Evolutionary conservation across 2,329 filamentous ascomycete species (phyloP).

Genomic region (Trichoderma lentiforme): DNA sequence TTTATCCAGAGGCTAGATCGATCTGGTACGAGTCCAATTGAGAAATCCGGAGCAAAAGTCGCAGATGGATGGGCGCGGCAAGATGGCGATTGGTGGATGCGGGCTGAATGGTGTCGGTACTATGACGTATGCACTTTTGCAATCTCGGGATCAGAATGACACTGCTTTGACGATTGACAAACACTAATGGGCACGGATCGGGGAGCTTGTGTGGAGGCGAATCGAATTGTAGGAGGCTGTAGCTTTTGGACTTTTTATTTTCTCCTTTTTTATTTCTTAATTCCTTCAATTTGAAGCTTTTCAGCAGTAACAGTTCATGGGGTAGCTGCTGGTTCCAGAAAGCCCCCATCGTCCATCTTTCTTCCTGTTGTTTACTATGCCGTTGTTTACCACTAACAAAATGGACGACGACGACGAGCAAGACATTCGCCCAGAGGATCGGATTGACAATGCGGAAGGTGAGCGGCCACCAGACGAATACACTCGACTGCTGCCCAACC

Average conservation of each 20-base stretch:
- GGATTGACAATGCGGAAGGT: slow-evolving; percentile 10
- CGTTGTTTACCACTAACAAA: slow-evolving; percentile 32
- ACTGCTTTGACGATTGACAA: slow-evolving; percentile 6
- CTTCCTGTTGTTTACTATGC: slow-evolving; percentile 27
- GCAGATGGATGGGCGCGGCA: neutral
- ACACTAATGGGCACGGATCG: neutral
- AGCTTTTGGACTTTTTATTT: neutral
- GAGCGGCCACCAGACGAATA: slow-evolving; percentile 46
- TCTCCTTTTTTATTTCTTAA: neutral
- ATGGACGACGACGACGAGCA: slow-evolving; percentile 23
- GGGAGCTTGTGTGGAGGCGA: neutral
- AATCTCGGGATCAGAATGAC: neutral
- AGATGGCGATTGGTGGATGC: slow-evolving; percentile 4
- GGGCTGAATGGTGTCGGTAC: neutral
- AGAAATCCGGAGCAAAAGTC: slow-evolving; percentile 2
- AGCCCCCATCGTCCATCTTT: neutral
- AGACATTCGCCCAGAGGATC: slow-evolving; percentile 1
- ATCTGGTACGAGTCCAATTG: neutral
- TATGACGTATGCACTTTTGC: slow-evolving; percentile 15
- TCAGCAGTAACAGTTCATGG: neutral
- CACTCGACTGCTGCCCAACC: slow-evolving; percentile 66
- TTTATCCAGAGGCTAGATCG: neutral
- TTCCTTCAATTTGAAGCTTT: neutral
- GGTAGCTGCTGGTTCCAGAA: neutral
- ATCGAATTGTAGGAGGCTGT: neutral